These are phyloP conservation scores for Mallotus japonicus DNA, from an alignment of 441 rosid species.

Conservation along the genomic window DNA sequence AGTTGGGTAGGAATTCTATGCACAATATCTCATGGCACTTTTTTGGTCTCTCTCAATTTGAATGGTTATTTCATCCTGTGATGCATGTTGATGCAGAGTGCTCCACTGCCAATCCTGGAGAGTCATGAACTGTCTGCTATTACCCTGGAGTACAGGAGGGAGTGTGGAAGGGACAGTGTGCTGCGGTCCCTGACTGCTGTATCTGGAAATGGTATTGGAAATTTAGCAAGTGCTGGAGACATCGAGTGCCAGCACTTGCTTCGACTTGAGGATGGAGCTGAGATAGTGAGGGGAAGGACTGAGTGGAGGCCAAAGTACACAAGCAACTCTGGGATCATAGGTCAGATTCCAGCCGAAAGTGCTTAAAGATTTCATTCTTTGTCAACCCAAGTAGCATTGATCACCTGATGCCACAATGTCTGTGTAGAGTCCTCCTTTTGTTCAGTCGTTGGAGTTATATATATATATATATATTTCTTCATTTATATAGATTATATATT, in stretches of 20 bases:
- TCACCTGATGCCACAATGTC: conserved; percentile 19
- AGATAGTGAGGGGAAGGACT: conserved; percentile 87
- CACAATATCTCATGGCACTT: background rate
- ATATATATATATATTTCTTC: conserved; percentile 22
- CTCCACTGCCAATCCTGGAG: conserved; percentile 83
- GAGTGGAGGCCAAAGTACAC: conserved; percentile 79
- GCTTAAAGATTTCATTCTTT: conserved; percentile 26
- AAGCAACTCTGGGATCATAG: conserved; percentile 37
- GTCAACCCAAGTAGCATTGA: conserved; percentile 21
- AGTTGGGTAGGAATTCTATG: background rate
- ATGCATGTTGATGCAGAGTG: conserved; percentile 52
- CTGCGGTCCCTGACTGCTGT: conserved; percentile 86
- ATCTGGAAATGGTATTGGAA: conserved; percentile 41
- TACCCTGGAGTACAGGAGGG: conserved; percentile 94
- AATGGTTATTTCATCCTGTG: background rate
- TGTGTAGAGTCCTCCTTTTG: conserved; percentile 31
- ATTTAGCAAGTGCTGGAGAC: conserved; percentile 38
- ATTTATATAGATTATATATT: conserved; percentile 12
- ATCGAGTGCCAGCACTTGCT: conserved; percentile 94
- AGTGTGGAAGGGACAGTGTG: conserved; percentile 91
- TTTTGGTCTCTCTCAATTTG: background rate
- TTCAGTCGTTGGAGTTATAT: conserved; percentile 17
- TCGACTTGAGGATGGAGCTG: conserved; percentile 75
- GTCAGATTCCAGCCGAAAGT: conserved; percentile 39
- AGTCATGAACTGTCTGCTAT: conserved; percentile 68